Conservation (phyloP, 1,284 basidiomycete genomes). For the Polyporus tsugae region DNA sequence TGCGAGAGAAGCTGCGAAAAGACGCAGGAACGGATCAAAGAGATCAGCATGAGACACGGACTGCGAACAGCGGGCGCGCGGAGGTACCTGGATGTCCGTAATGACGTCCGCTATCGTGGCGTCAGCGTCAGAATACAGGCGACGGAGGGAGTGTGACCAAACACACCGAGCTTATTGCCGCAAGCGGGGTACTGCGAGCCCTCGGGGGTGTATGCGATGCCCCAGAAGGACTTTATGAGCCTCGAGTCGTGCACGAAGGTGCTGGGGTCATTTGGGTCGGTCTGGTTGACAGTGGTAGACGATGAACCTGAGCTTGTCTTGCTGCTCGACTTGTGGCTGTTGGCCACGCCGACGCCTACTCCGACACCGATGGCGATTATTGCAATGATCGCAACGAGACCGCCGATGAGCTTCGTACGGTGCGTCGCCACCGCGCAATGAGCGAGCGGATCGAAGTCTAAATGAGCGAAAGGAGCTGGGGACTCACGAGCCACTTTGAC, state of each 20-base stretch:
- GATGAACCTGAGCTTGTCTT: conserved; percentile 34
- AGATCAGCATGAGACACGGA: conserved; percentile 14
- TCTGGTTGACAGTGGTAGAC: conserved; percentile 53
- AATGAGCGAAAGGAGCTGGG: not conserved
- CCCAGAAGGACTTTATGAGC: conserved; percentile 73
- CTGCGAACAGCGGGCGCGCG: not conserved
- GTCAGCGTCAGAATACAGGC: not conserved
- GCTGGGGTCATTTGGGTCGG: conserved; percentile 67
- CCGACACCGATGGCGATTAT: conserved; percentile 58
- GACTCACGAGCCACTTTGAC: conserved; percentile 49
- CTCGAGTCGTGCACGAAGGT: conserved; percentile 67
- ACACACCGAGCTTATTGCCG: conserved; percentile 55
- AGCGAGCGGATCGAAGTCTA: not conserved
- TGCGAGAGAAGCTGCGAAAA: conserved; percentile 60
- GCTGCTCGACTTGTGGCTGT: conserved; percentile 43
- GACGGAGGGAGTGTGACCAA: not conserved
- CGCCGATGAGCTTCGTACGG: conserved; percentile 54
- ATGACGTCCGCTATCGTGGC: conserved; percentile 46
- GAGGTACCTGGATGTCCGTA: conserved; percentile 57
- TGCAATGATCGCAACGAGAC: conserved; percentile 50
- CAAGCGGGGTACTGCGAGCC: conserved; percentile 61
- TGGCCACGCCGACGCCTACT: conserved; percentile 63
- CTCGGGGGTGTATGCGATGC: conserved; percentile 77
- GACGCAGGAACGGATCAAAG: not conserved
- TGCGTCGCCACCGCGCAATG: not conserved